Conservation (phyloP, 164 flowering plant species). For the Magnolia sinica region DNA sequence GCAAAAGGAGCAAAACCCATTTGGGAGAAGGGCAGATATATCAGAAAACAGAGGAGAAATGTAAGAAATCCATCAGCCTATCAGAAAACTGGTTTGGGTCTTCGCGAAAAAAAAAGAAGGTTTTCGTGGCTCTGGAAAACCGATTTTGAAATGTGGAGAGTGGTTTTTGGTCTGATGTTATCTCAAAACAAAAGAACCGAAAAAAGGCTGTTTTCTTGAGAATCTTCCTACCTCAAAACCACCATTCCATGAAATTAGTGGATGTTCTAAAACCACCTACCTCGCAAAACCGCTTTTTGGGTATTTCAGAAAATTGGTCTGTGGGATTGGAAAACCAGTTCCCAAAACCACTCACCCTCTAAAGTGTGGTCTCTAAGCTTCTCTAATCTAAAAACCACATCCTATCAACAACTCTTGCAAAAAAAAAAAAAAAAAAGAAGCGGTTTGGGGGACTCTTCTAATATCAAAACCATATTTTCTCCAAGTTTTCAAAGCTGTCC, state of each 20-base stretch:
- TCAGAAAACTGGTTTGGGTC: not conserved
- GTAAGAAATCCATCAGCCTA: not conserved
- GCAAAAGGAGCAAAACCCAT: constrained; percentile 47
- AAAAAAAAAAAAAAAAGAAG: not conserved
- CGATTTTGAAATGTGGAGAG: not conserved
- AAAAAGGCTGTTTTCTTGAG: not conserved
- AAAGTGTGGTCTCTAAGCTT: not conserved
- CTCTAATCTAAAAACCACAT: not conserved
- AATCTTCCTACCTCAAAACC: not conserved
- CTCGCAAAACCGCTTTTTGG: not conserved
- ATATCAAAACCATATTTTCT: not conserved
- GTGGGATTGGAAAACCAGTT: not conserved
- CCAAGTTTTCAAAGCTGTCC: not conserved
- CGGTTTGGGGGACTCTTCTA: not conserved
- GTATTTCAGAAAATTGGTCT: not conserved
- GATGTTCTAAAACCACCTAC: not conserved
- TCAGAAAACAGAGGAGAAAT: not conserved
- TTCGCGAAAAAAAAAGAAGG: not conserved
- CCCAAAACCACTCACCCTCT: not conserved
- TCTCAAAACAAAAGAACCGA: no score
- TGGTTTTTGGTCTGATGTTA: not conserved
- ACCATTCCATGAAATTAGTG: not conserved
- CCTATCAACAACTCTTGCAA: not conserved
- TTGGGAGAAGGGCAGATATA: constrained; percentile 14
- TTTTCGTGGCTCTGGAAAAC: not conserved